phyloP scores from a whole-genome alignment of 1,284 basidiomycete species.

The Amylostereum chailletii region DNA sequence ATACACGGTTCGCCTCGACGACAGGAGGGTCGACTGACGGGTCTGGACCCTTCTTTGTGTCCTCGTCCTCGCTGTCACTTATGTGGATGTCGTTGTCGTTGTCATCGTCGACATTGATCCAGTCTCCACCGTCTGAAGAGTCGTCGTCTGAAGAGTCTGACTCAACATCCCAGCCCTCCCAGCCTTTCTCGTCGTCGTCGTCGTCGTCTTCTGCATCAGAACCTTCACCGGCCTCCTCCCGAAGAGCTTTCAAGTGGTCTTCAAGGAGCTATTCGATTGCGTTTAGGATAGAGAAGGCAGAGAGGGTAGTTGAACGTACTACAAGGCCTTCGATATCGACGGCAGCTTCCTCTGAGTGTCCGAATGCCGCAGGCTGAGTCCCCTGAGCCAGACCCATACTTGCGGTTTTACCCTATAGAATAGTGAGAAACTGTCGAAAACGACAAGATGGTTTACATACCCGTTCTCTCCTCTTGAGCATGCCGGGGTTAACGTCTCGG shows the following conservation, averaged over 20 bases:
- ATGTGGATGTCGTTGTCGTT: slow-evolving; percentile 65
- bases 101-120: slow-evolving; percentile 82
- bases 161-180: slow-evolving; percentile 90
- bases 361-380: slow-evolving; percentile 69
- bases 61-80: slow-evolving; percentile 83
- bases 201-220: slow-evolving; percentile 54
- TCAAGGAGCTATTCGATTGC: slow-evolving; percentile 61
- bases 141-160: slow-evolving; percentile 52
- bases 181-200: slow-evolving; percentile 69
- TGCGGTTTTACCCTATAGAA: slow-evolving; percentile 72
- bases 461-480: slow-evolving; percentile 86
- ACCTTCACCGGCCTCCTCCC: slow-evolving; percentile 54
- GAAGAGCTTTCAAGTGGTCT: slow-evolving; percentile 69
- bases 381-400: slow-evolving; percentile 61
- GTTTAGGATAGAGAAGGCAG: too few relatives aligned
- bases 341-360: slow-evolving; percentile 66
- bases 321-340: slow-evolving; percentile 88
- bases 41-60: slow-evolving; percentile 25
- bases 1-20: slow-evolving; percentile 28
- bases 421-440: slow-evolving; percentile 1
- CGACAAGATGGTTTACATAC: slow-evolving; percentile 28
- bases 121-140: slow-evolving; percentile 63
- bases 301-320: slow-evolving; percentile 32
- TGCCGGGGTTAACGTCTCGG: slow-evolving; percentile 90
- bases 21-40: slow-evolving; percentile 15